Evolutionary conservation across 2,329 filamentous ascomycete species (phyloP), one percentile per base, ranked within the genome.

Genomic region (Talaromyces piceae): DNA sequence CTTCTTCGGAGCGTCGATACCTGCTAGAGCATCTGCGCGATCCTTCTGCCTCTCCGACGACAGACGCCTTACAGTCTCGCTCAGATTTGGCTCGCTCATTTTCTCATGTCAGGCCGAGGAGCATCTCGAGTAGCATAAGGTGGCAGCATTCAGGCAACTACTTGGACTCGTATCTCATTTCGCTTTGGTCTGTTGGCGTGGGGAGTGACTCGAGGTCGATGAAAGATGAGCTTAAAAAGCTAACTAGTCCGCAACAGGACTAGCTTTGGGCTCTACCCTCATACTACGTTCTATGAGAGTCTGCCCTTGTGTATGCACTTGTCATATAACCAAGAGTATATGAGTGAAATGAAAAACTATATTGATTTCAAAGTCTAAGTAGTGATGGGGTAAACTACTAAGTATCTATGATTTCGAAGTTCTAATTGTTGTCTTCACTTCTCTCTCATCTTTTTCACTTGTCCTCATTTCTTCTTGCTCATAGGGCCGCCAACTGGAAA

Each of bases 21-120:
- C 71, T 56, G 73, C 72, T 53, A 83, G 67, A 27, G 76, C 80
- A 53, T 76, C 71, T 28, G 61, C 63, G 33, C 79, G 77, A 23
- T 76, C 73, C 55, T 66, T 72, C 47, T 70, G 62, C 55, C 63
- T 71, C 26, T 69, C 71, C 23, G 72, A 72, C 16, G 67, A 61
- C 45, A 78, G 61, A 53, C 66, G 63, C 53, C 66, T 68, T 50
- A 76, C 62, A 13, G 70, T 70, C 54, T 66, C 63, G 45, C 68
- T 64, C 44, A 75, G 58, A 49, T 64, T 72, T 47, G 73, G 63
- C 57, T 75, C 68, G 45, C 61, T 67, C 72, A 74, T 74, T 45
- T 51, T 28, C 31, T 5, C 16, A 23, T 23, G 13, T 43, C 11
- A 43, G 8, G n/a, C 13, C 20, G n/a, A 9, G 16, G 3, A 25